Percentiles rank a stretch among this genome's conserved stretches.
phyloP scores from a whole-genome alignment of 129 eudicot species.

The Helichrysum umbraculigerum region DNA sequence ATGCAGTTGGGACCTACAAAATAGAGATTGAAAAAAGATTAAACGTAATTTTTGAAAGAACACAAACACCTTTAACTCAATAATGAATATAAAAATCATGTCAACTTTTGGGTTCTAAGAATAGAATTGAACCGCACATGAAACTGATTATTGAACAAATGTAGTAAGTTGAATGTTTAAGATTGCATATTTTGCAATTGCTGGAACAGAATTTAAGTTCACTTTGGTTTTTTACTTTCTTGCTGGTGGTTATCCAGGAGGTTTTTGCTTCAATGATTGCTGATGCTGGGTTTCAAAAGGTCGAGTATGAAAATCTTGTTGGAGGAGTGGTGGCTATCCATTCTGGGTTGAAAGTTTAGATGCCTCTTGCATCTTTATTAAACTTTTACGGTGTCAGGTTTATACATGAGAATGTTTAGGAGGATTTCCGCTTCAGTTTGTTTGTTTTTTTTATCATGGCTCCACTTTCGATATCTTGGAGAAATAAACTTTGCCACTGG shows the following conservation, averaged over 20 bases:
- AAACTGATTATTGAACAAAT: background rate
- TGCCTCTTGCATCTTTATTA: background rate
- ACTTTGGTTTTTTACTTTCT: background rate
- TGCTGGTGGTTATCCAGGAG: slow-evolving; percentile 50
- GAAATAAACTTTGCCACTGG: background rate
- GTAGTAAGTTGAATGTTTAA: background rate
- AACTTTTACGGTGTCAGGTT: background rate
- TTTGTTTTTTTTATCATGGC: background rate
- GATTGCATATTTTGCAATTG: background rate
- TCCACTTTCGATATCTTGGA: background rate
- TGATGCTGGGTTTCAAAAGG: slow-evolving; percentile 90
- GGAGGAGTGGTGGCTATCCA: slow-evolving; percentile 96
- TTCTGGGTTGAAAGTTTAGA: slow-evolving; percentile 76
- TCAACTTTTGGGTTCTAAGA: slow-evolving; percentile 1
- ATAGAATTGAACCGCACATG: background rate
- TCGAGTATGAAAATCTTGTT: slow-evolving; percentile 91
- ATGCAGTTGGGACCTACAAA: background rate
- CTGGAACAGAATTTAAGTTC: background rate
- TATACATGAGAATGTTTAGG: background rate
- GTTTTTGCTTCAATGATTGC: slow-evolving; percentile 84
- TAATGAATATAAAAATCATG: background rate
- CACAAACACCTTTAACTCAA: background rate
- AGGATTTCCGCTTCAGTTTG: slow-evolving; percentile 8
- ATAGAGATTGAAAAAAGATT: background rate
- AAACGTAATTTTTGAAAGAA: background rate